A percentile compares a stretch with the other conserved stretches of the same genome.
These are phyloP conservation scores for Exophiala mesophila DNA, from an alignment of 2,329 filamentous ascomycete species.

Conservation along the genomic window DNA sequence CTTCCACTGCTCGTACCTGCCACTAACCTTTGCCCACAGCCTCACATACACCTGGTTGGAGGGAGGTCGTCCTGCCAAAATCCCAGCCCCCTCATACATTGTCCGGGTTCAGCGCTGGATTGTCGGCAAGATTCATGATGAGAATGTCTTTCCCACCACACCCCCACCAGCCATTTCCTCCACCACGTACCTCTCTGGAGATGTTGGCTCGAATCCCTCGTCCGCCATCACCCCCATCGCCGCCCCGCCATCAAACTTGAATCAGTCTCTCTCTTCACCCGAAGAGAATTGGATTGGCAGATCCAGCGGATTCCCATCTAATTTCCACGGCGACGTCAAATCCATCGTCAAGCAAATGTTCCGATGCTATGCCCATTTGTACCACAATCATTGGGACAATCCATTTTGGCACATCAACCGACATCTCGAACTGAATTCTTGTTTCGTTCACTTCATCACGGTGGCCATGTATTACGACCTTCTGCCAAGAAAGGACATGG, in stretches of 20 bases:
- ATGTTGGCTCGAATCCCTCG: slow-evolving; percentile 43
- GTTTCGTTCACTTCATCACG: slow-evolving; percentile 78
- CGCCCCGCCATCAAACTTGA: slow-evolving; percentile 43
- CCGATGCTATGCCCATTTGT: slow-evolving; percentile 94
- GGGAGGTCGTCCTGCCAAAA: slow-evolving; percentile 79
- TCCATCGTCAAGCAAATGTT: slow-evolving; percentile 98
- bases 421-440: slow-evolving; percentile 71
- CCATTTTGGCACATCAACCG: slow-evolving; percentile 76
- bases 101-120: slow-evolving; percentile 97
- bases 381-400: slow-evolving; percentile 89
- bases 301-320: slow-evolving; percentile 83
- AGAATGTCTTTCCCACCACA: slow-evolving; percentile 84
- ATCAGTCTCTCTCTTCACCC: slow-evolving; percentile 53
- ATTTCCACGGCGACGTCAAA: slow-evolving; percentile 86
- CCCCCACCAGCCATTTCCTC: slow-evolving; percentile 59
- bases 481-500: slow-evolving; percentile 81
- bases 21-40: no score
- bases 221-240: slow-evolving; percentile 38
- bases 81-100: slow-evolving; percentile 90
- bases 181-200: slow-evolving; percentile 50
- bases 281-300: slow-evolving; percentile 77
- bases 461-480: slow-evolving; percentile 77
- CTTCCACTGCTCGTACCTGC: slow-evolving; percentile 20
- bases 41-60: slow-evolving; percentile 97
- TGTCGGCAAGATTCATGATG: slow-evolving; percentile 88